Evolutionary conservation across 1,139 yeast species (phyloP).

Genomic region (Meyerozyma carpophila): DNA sequence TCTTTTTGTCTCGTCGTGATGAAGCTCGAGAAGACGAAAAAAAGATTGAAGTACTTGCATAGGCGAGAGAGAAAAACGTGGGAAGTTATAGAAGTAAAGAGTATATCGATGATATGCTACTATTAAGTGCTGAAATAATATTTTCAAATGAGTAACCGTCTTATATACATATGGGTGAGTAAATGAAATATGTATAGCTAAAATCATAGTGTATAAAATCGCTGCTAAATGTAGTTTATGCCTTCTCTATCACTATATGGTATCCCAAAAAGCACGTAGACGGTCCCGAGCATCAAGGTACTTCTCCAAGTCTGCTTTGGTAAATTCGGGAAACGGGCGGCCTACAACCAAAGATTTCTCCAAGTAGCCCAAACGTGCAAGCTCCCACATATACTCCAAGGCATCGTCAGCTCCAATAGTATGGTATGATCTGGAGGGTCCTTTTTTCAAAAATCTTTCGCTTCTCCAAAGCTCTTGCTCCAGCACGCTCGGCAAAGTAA

Average conservation of each 20-base stretch:
- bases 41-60: no score
- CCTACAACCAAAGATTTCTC: constrained; percentile 14
- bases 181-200: no score
- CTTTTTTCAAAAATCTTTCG: constrained; percentile 19
- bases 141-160: no score
- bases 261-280: constrained; percentile 16
- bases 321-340: constrained; percentile 28
- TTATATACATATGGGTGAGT: no score
- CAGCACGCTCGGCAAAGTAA: constrained; percentile 23
- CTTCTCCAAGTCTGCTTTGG: constrained; percentile 19
- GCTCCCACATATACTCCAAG: neutral
- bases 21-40: neutral
- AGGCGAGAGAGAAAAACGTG: neutral
- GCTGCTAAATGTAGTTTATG: no score
- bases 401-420: constrained; percentile 26
- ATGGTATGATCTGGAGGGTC: constrained; percentile 35
- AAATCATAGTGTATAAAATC: no score
- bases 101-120: no score
- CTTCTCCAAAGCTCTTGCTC: constrained; percentile 30
- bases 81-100: no score
- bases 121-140: no score
- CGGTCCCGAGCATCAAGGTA: constrained; percentile 16
- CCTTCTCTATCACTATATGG: neutral
- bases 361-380: neutral
- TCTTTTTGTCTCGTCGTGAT: constrained; percentile 9